phyloP scores from a whole-genome alignment of 129 eudicot genomes.

The Escallonia herrerae region DNA sequence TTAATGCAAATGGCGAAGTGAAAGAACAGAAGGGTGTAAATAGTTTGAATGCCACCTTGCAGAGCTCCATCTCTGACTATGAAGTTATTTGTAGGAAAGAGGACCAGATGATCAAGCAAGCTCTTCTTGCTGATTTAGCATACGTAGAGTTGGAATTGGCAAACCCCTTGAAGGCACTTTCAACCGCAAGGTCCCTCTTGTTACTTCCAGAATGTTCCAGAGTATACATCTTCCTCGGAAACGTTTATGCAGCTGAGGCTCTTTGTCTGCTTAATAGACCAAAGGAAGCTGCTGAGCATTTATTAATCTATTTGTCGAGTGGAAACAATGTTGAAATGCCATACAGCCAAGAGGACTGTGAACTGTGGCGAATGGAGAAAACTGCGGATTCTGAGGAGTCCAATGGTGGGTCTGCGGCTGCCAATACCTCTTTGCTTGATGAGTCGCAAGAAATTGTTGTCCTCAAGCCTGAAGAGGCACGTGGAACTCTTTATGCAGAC shows the following conservation, averaged over 20 bases:
- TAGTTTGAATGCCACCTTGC: conserved; percentile 31
- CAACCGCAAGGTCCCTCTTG: conserved; percentile 63
- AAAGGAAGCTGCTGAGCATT: conserved; percentile 80
- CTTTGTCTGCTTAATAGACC: conserved; percentile 68
- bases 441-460: conserved; percentile 30
- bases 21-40: conserved; percentile 65
- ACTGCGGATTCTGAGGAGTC: conserved; percentile 50
- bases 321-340: conserved; percentile 44
- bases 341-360: conserved; percentile 65
- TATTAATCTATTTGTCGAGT: conserved; percentile 48
- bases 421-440: conserved; percentile 20
- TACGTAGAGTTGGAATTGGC: conserved; percentile 71
- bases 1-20: conserved; percentile 63
- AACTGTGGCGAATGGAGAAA: conserved; percentile 44
- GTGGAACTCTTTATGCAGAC: conserved; percentile 58
- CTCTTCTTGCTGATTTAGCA: conserved; percentile 70
- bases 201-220: conserved; percentile 57
- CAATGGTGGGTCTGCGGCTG: conserved; percentile 21
- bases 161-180: conserved; percentile 59
- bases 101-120: conserved; percentile 60
- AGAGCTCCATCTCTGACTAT: conserved; percentile 41
- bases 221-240: conserved; percentile 54
- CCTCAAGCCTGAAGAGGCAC: conserved; percentile 74
- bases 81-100: conserved; percentile 52
- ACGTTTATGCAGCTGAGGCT: conserved; percentile 83